Conservation (phyloP, 345 rosid genomes). For the Clarkia xantiana region DNA sequence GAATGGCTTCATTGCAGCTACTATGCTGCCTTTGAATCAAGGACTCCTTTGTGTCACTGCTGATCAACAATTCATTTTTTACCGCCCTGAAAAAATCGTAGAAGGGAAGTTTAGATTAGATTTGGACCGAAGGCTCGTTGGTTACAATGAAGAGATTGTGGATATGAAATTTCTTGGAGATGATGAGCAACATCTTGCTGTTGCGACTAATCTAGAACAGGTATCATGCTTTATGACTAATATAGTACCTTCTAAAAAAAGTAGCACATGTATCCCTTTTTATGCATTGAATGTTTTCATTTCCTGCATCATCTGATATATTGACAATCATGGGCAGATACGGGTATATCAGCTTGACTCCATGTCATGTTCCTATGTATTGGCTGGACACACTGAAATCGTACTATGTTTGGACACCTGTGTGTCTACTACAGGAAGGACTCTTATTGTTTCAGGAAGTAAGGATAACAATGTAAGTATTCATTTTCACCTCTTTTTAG, state of each 20-base stretch:
- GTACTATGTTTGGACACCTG: slow-evolving; percentile 77
- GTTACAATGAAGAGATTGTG: slow-evolving; percentile 82
- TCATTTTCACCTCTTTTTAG: slow-evolving; percentile 3
- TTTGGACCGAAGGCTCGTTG: slow-evolving; percentile 65
- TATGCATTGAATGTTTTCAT: background rate
- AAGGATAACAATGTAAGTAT: slow-evolving; percentile 70
- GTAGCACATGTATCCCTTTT: background rate
- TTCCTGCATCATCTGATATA: too few relatives aligned
- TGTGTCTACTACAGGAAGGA: slow-evolving; percentile 42
- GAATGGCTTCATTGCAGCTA: slow-evolving; percentile 70
- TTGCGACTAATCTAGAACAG: slow-evolving; percentile 92
- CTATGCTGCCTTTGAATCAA: slow-evolving; percentile 49
- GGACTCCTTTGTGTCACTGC: slow-evolving; percentile 90
- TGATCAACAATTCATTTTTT: slow-evolving; percentile 78
- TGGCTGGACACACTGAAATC: slow-evolving; percentile 73
- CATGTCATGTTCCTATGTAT: slow-evolving; percentile 88
- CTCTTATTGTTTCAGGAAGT: slow-evolving; percentile 70
- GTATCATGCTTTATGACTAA: slow-evolving; percentile 17
- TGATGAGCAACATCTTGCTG: slow-evolving; percentile 76
- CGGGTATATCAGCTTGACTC: slow-evolving; percentile 75
- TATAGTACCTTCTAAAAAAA: background rate
- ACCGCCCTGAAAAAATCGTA: slow-evolving; percentile 23
- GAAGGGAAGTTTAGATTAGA: slow-evolving; percentile 33
- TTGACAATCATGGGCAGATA: slow-evolving; percentile 34
- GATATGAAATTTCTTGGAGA: slow-evolving; percentile 88